Conservation (phyloP, 257 asterid species). For the Verbascum thapsus region DNA sequence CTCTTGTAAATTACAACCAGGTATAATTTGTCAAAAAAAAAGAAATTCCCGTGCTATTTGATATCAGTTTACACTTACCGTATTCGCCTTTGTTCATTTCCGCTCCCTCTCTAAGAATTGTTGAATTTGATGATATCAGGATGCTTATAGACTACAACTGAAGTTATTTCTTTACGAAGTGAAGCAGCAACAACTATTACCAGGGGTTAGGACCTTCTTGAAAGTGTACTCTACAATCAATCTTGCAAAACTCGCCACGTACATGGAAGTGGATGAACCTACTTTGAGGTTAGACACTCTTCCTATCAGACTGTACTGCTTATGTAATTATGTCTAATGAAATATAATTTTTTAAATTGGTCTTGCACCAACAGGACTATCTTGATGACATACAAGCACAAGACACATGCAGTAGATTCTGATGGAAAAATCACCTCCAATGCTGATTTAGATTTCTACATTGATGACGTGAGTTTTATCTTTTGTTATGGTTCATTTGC, state of each 20-base stretch:
- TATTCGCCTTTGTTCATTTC: neutral
- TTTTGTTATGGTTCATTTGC: neutral
- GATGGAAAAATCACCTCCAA: conserved; percentile 77
- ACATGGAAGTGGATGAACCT: conserved; percentile 88
- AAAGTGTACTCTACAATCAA: conserved; percentile 89
- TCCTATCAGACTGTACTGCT: neutral
- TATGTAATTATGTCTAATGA: neutral
- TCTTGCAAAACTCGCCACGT: conserved; percentile 73
- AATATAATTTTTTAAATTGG: conserved; percentile 5
- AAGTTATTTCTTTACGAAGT: conserved; percentile 74
- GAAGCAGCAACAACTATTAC: conserved; percentile 86
- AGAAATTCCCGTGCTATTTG: no score
- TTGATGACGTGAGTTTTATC: conserved; percentile 71
- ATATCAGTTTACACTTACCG: no score
- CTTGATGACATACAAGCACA: conserved; percentile 94
- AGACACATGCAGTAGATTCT: conserved; percentile 78
- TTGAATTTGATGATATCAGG: conserved; percentile 41
- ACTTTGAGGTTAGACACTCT: conserved; percentile 60
- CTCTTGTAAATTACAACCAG: conserved; percentile 98
- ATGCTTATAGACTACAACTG: conserved; percentile 68
- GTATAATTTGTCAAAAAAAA: conserved; percentile 42
- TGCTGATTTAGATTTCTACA: conserved; percentile 81
- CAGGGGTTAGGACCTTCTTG: conserved; percentile 79
- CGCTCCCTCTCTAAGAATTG: conserved; percentile 32
- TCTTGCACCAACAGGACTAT: conserved; percentile 63